phyloP scores from a whole-genome alignment of 345 rosid species.

The Microthlaspi erraticum region DNA sequence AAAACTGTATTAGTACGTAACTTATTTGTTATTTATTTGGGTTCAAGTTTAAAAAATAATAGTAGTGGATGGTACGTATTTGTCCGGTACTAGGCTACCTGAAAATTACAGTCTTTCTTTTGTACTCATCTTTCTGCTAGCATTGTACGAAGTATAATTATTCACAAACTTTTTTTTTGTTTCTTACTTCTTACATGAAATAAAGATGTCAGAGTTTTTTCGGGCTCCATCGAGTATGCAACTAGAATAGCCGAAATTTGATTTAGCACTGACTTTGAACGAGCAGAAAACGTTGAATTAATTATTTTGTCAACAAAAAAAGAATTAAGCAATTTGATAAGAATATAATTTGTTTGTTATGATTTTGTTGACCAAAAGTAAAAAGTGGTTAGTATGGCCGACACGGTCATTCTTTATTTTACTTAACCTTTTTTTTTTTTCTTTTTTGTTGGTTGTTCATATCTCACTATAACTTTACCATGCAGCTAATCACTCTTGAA shows the following conservation, averaged over 20 bases:
- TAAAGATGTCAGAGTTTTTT: background rate
- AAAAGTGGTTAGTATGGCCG: slow-evolving; percentile 37
- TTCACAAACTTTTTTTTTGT: background rate
- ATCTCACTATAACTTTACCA: slow-evolving; percentile 5
- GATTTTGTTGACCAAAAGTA: slow-evolving; percentile 31
- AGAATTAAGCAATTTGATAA: background rate
- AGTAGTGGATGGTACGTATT: no score
- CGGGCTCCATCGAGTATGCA: background rate
- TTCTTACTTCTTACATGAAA: background rate
- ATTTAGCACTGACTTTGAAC: slow-evolving; percentile 24
- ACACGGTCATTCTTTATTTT: slow-evolving; percentile 18
- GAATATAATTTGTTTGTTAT: background rate
- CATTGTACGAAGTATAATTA: background rate
- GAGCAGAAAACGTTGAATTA: slow-evolving; percentile 26
- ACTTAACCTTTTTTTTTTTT: background rate
- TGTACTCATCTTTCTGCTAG: no score
- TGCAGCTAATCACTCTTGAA: slow-evolving; percentile 18
- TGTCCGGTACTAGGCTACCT: background rate
- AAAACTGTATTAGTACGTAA: no score
- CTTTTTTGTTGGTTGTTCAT: slow-evolving; percentile 16
- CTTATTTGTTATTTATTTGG: no score
- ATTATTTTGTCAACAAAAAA: background rate
- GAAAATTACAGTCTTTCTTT: no score
- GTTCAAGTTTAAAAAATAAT: no score
- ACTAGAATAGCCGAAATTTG: background rate